Conservation (phyloP, 2,329 filamentous ascomycete genomes). For the Penicillium sp. region DNA sequence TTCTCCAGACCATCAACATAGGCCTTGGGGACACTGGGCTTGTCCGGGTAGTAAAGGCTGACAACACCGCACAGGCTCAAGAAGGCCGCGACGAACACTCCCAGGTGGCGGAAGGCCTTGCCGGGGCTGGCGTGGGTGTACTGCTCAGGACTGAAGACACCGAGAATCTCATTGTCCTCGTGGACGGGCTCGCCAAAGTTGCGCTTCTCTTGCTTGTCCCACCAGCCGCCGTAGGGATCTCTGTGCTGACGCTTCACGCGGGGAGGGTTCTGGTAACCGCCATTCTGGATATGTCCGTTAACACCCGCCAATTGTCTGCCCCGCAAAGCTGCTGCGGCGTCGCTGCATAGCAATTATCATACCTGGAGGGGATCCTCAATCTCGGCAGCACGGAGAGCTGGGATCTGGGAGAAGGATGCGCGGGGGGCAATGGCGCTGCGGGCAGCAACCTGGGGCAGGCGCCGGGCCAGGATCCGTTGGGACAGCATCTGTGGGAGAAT, state of each 20-base stretch:
- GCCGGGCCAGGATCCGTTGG: constrained; percentile 47
- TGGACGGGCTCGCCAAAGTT: constrained; percentile 97
- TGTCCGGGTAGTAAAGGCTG: constrained; percentile 71
- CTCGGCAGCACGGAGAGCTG: constrained; percentile 42
- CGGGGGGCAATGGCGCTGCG: constrained; percentile 41
- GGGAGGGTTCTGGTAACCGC: constrained; percentile 52
- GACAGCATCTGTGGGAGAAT: constrained; percentile 45
- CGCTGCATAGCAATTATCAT: constrained; percentile 14
- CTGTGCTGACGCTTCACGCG: constrained; percentile 84
- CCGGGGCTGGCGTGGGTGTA: constrained; percentile 81
- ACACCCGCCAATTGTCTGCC: constrained; percentile 19
- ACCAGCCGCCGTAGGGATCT: constrained; percentile 92
- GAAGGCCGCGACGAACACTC: constrained; percentile 65
- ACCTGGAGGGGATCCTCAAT: constrained; percentile 49
- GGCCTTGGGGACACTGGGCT: constrained; percentile 66
- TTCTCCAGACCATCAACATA: constrained; percentile 70
- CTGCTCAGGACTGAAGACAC: constrained; percentile 83
- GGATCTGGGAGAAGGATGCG: constrained; percentile 46
- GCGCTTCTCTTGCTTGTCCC: constrained; percentile 94
- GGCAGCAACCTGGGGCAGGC: constrained; percentile 43
- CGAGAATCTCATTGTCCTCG: constrained; percentile 92
- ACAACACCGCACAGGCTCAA: constrained; percentile 68
- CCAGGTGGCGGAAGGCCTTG: constrained; percentile 70
- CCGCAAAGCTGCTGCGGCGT: not conserved
- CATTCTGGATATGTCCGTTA: constrained; percentile 41